Conservation (phyloP, 371 early-diverging fungal genomes). For the Smittium culicis region DNA sequence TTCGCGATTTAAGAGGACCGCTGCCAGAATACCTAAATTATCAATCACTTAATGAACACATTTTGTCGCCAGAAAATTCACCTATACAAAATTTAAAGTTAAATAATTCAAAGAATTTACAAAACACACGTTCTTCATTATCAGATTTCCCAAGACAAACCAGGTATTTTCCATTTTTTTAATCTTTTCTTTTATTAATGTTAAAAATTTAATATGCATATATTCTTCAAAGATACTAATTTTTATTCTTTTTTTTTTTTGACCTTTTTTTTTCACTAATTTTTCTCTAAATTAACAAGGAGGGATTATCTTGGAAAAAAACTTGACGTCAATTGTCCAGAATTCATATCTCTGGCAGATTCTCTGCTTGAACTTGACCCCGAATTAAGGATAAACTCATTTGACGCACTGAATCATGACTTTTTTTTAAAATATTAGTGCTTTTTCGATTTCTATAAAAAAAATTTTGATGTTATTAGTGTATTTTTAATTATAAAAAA, state of each 20-base stretch:
- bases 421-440: constrained; percentile 54
- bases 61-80: too few species aligned
- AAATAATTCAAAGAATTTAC: too few species aligned
- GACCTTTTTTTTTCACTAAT: neutral
- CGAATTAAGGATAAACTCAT: constrained; percentile 66
- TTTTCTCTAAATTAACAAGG: neutral
- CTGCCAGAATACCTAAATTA: too few species aligned
- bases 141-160: too few species aligned
- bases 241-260: neutral
- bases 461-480: constrained; percentile 6
- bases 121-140: too few species aligned
- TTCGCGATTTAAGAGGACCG: too few species aligned
- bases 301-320: neutral
- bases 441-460: neutral
- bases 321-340: constrained; percentile 23
- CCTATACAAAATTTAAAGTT: too few species aligned
- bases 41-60: too few species aligned
- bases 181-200: neutral
- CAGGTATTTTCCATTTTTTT: constrained; percentile 12
- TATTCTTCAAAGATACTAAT: too few species aligned
- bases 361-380: constrained; percentile 87
- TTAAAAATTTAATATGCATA: neutral
- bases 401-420: constrained; percentile 66
- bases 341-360: constrained; percentile 55
- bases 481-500: too few species aligned